Base-by-base conservation (phyloP, 768 basidiomycete species). In the Collybiopsis confluens region DNA sequence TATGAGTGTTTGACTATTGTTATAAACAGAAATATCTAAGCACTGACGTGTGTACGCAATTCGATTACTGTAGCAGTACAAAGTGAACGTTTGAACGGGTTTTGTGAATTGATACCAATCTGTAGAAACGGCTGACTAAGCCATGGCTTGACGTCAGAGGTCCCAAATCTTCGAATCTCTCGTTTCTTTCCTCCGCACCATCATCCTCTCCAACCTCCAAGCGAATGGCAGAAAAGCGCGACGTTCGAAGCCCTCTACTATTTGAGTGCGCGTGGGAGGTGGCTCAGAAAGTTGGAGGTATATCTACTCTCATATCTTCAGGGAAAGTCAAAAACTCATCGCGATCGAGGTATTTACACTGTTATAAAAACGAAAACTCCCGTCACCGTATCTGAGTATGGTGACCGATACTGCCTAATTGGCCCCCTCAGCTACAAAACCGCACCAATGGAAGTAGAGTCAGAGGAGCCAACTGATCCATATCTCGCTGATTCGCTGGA, bases 351-450 rank as follows among this genome's bases (percentile, higher is more conserved):
- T 57, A 98, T 98, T 71, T 98, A 98, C 80, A 98, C 96, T 59
- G 96, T 99, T 74, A 97, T 98, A 68, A 98, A 98, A 75, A 98
- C 97, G 47, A 99, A 99, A 68, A 94, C 97, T 54, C 97, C 97
- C 52, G 92, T 99, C 73, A 98, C 97, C 61, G 90, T 95, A 65
- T 84, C 85, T 53, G 97, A 98, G 71, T 98, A 88, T 73, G 94
- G 91, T 64, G 90, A 92, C 72, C 81, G 95, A 64, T 97, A 96
- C 75, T 90, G 86, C 61, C 85, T 99, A 68, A 91, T 99, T 64
- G 97, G 97, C 30, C 97, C 97, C n/a, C 83, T 99, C 58, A 90
- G 87, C 46, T 96, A 98, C 86, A 98, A 98, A 76, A 87, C 91
- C 1, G 96, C 96, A 0, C 95, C 96, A 44, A 94, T 99, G 93